phyloP scores from a whole-genome alignment of 495 filamentous ascomycete genomes.

The Collariella sp. region DNA sequence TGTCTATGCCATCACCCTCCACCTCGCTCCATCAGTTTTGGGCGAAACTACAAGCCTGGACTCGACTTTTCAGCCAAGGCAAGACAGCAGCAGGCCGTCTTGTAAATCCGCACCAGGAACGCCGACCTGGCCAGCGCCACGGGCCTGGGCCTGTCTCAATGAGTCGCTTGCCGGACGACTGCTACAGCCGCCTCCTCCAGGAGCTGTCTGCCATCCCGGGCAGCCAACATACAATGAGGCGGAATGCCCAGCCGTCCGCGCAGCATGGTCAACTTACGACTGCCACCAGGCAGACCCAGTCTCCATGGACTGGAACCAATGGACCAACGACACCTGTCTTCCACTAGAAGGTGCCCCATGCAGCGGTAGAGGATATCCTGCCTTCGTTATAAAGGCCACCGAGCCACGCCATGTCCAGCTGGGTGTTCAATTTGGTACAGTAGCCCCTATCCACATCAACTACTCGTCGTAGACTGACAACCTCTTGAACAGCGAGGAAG shows the following conservation, averaged over 20 bases:
- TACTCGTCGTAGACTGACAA: background rate
- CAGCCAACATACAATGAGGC: conserved; percentile 27
- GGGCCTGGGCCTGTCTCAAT: conserved; percentile 27
- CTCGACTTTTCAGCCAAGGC: background rate
- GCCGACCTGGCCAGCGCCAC: conserved; percentile 26
- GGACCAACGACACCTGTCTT: conserved; percentile 40
- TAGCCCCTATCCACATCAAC: background rate
- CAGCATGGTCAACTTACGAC: conserved; percentile 28
- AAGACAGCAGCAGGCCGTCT: conserved; percentile 3
- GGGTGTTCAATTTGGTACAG: conserved; percentile 34
- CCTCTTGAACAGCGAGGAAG: conserved; percentile 25
- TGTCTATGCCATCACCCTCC: background rate
- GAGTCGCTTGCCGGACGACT: conserved; percentile 41
- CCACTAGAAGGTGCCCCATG: conserved; percentile 29
- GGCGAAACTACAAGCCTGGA: background rate
- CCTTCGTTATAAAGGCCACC: conserved; percentile 41
- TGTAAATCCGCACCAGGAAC: conserved; percentile 31
- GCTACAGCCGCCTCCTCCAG: conserved; percentile 44
- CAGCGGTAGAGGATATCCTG: conserved; percentile 39
- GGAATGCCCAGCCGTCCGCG: conserved; percentile 26
- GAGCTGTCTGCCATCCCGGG: conserved; percentile 46
- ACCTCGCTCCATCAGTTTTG: background rate
- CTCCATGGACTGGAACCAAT: conserved; percentile 35
- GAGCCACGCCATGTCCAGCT: conserved; percentile 34
- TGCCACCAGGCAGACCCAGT: conserved; percentile 33